These are phyloP conservation scores for Backusella australiensis DNA, from an alignment of 192 early-diverging fungal species.

Conservation along the genomic window DNA sequence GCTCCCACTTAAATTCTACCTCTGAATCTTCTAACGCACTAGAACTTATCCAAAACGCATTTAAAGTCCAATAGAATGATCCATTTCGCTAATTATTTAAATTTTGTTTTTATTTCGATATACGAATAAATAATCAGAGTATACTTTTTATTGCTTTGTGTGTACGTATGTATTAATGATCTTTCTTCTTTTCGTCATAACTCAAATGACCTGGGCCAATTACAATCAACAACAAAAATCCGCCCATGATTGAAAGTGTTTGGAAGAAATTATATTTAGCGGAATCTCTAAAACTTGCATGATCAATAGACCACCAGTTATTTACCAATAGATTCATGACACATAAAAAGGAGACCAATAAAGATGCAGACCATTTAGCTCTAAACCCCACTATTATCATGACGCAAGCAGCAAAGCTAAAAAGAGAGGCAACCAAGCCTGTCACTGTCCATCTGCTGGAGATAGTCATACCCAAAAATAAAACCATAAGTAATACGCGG, in stretches of 20 bases:
- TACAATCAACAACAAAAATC: conserved; percentile 88
- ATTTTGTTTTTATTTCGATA: background rate
- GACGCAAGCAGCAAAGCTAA: conserved; percentile 81
- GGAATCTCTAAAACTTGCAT: conserved; percentile 78
- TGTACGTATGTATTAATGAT: background rate
- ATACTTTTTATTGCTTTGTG: background rate
- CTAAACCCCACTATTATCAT: conserved; percentile 98
- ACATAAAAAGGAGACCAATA: conserved; percentile 84
- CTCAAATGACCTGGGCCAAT: conserved; percentile 62
- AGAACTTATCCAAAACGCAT: background rate
- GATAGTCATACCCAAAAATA: conserved; percentile 90
- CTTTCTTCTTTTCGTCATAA: conserved; percentile 38
- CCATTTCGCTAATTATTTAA: background rate
- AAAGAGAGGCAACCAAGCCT: conserved; percentile 64
- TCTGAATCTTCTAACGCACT: background rate
- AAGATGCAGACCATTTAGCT: conserved; percentile 93
- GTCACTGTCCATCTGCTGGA: conserved; percentile 74
- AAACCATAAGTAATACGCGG: conserved; percentile 84
- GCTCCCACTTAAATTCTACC: background rate
- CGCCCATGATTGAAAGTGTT: conserved; percentile 82
- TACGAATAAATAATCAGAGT: background rate
- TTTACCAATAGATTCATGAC: conserved; percentile 91
- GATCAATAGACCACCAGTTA: conserved; percentile 84
- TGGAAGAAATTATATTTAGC: conserved; percentile 99
- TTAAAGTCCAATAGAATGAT: background rate